A percentile compares a stretch with the other conserved stretches of the same genome.
These are phyloP conservation scores for Meira nashicola DNA, from an alignment of 1,284 basidiomycete genomes.

Conservation along the genomic window DNA sequence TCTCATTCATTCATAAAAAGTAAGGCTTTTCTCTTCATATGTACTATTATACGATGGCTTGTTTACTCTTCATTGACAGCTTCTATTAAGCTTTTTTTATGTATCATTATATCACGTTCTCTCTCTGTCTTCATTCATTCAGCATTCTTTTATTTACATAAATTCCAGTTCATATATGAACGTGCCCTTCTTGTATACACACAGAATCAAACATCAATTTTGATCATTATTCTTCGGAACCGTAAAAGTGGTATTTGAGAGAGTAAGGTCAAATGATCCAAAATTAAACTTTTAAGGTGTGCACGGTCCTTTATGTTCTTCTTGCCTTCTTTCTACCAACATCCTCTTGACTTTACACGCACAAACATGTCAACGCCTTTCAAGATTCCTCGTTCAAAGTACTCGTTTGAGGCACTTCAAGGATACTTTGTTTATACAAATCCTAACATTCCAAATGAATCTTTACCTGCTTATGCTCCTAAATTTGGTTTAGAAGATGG, in stretches of 20 bases:
- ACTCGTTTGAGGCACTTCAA: slow-evolving; percentile 1
- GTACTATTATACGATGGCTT: too few species aligned
- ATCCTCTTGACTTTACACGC: neutral
- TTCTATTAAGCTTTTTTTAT: neutral
- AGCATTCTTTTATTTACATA: neutral
- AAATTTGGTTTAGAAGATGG: slow-evolving; percentile 12
- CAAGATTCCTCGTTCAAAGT: neutral
- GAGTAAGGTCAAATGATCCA: too few species aligned
- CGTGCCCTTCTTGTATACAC: neutral
- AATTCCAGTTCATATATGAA: neutral
- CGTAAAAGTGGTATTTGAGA: too few species aligned
- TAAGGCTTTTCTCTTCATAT: too few species aligned
- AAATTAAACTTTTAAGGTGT: neutral
- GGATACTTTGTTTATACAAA: slow-evolving; percentile 11
- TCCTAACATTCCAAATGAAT: neutral
- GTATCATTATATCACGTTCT: neutral
- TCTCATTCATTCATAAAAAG: too few species aligned
- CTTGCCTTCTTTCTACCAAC: neutral
- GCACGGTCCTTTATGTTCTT: neutral
- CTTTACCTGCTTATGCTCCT: slow-evolving; percentile 7
- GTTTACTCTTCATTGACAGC: neutral
- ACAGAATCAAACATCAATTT: neutral
- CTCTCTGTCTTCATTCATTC: neutral
- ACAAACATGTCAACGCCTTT: neutral
- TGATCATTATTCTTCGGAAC: neutral